Percentiles rank a stretch among this genome's conserved stretches.
These are phyloP conservation scores for Corylus heterophylla DNA, from an alignment of 306 rosid species.

Conservation along the genomic window DNA sequence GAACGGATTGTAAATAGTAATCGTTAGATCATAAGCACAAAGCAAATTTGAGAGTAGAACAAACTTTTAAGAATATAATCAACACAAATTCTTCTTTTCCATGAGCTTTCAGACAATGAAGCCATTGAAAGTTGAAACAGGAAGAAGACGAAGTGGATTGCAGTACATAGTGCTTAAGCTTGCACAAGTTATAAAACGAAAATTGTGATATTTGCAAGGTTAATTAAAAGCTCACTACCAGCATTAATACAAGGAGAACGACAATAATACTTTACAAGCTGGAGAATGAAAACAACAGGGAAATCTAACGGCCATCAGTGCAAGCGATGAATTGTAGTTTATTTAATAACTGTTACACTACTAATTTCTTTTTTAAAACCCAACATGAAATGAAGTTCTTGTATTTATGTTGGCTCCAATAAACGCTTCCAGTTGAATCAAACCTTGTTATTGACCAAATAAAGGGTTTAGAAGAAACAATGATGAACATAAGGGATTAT, in stretches of 20 bases:
- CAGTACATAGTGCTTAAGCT: slow-evolving; percentile 6
- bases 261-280: neutral
- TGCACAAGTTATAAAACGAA: neutral
- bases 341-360: too few species aligned
- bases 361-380: too few species aligned
- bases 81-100: neutral
- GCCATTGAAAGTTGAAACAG: neutral
- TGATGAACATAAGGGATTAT: too few species aligned
- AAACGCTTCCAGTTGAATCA: neutral
- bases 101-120: neutral
- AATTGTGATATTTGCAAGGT: too few species aligned
- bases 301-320: neutral
- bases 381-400: neutral
- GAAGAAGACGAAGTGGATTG: slow-evolving; percentile 9
- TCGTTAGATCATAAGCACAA: slow-evolving; percentile 2
- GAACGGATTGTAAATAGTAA: neutral
- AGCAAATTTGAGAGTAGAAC: slow-evolving; percentile 12
- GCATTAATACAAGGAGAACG: too few species aligned
- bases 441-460: neutral
- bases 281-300: neutral
- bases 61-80: neutral
- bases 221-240: too few species aligned
- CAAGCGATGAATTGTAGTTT: too few species aligned
- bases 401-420: neutral
- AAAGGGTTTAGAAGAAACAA: too few species aligned